Percentiles rank a stretch among this genome's conserved stretches.
Conservation (phyloP, 805 yeast species). For the Cyberlindnera xylosilytica region DNA sequence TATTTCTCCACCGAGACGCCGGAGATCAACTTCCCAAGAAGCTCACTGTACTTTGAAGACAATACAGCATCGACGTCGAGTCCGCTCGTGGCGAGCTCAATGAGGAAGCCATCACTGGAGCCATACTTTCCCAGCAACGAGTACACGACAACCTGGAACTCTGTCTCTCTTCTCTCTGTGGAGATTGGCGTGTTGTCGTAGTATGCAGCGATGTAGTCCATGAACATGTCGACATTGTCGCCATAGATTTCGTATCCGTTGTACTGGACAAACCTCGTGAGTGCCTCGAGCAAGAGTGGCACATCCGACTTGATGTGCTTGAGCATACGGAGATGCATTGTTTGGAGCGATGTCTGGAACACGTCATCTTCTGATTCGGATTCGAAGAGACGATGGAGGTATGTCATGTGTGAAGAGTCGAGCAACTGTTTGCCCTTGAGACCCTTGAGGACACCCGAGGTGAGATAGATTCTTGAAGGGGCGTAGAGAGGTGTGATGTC, state of each 20-base stretch:
- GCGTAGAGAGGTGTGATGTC: constrained; percentile 55
- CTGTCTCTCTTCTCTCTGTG: constrained; percentile 9
- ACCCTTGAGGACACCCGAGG: constrained; percentile 57
- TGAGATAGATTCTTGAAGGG: constrained; percentile 62
- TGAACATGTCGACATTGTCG: constrained; percentile 37
- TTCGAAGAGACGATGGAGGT: constrained; percentile 35
- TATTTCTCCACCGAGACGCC: constrained; percentile 16
- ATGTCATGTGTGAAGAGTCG: constrained; percentile 24
- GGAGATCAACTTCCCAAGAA: constrained; percentile 28
- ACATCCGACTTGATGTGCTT: constrained; percentile 34
- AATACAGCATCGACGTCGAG: constrained; percentile 11
- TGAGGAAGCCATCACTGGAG: constrained; percentile 21
- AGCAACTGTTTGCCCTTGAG: constrained; percentile 32
- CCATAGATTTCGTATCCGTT: constrained; percentile 33
- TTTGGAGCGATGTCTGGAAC: constrained; percentile 47
- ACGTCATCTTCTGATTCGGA: constrained; percentile 49
- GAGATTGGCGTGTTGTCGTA: constrained; percentile 14
- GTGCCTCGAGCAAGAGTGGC: constrained; percentile 17
- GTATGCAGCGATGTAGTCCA: constrained; percentile 32
- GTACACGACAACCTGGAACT: constrained; percentile 26
- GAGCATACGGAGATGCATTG: constrained; percentile 46
- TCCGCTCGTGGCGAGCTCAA: constrained; percentile 28
- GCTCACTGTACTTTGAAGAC: constrained; percentile 17
- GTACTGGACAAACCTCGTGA: constrained; percentile 22
- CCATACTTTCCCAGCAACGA: constrained; percentile 23